Conservation (phyloP, 257 asterid genomes). For the Rauvolfia tetraphylla region DNA sequence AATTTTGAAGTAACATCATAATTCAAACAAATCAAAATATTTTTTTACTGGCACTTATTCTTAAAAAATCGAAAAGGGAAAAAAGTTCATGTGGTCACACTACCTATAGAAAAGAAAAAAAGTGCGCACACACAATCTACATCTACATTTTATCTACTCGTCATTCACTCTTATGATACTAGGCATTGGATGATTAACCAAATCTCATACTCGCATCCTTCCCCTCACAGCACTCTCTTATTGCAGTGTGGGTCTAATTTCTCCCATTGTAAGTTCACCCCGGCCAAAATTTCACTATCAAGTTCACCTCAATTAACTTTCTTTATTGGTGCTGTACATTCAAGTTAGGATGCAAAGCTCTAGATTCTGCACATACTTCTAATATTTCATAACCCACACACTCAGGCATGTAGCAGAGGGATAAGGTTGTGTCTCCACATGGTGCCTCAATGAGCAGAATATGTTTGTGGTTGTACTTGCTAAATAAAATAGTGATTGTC, state of each 20-base stretch:
- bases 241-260: neutral
- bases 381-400: neutral
- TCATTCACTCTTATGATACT: neutral
- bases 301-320: too few species aligned
- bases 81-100: too few species aligned
- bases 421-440: neutral
- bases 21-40: neutral
- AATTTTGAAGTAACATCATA: neutral
- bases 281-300: too few species aligned
- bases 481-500: neutral
- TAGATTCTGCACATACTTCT: neutral
- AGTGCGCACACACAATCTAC: too few species aligned
- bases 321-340: neutral
- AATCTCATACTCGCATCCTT: neutral
- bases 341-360: neutral
- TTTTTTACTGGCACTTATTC: neutral
- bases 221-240: neutral
- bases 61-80: neutral
- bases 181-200: neutral
- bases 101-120: too few species aligned
- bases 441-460: neutral
- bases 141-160: neutral
- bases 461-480: neutral
- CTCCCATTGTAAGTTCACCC: neutral
- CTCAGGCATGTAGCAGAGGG: neutral